These are phyloP conservation scores for Carex kokanica DNA, from an alignment of 176 grass and related monocot species.

Conservation along the genomic window DNA sequence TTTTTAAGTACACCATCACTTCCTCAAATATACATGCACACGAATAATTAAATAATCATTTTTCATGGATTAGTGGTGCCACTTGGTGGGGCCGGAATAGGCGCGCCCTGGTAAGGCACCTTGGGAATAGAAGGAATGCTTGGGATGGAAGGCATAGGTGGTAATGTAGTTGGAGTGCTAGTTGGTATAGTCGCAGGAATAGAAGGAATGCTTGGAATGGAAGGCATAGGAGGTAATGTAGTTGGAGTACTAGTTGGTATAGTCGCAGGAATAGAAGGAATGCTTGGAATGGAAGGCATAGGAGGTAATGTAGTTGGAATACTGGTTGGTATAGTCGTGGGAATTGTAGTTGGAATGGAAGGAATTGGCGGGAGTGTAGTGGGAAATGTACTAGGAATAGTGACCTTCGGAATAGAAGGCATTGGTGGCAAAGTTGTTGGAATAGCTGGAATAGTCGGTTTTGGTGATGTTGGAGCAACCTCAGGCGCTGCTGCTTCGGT, in stretches of 20 bases:
- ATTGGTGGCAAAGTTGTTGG: constrained; percentile 34
- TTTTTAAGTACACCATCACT: not conserved
- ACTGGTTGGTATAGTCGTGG: constrained; percentile 4
- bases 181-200: too few relatives aligned
- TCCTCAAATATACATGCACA: not conserved
- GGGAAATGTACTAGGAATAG: constrained; percentile 19
- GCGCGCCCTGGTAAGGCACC: not conserved
- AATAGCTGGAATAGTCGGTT: not conserved
- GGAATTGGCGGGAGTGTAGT: not conserved
- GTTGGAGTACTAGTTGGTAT: not conserved
- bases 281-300: not conserved
- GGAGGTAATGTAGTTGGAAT: not conserved
- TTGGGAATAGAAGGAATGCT: not conserved
- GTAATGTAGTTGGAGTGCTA: too few relatives aligned
- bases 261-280: not conserved
- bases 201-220: not conserved
- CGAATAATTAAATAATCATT: not conserved
- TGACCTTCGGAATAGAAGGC: constrained; percentile 37
- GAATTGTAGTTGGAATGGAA: constrained; percentile 20
- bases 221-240: not conserved
- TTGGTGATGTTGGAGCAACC: not conserved
- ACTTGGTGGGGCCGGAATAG: not conserved
- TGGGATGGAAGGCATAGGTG: not conserved
- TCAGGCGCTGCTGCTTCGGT: not conserved
- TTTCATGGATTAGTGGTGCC: not conserved